A percentile compares a stretch with the other conserved stretches of the same genome.
Conservation (phyloP, 768 basidiomycete species). For the Serendipita sp. region DNA sequence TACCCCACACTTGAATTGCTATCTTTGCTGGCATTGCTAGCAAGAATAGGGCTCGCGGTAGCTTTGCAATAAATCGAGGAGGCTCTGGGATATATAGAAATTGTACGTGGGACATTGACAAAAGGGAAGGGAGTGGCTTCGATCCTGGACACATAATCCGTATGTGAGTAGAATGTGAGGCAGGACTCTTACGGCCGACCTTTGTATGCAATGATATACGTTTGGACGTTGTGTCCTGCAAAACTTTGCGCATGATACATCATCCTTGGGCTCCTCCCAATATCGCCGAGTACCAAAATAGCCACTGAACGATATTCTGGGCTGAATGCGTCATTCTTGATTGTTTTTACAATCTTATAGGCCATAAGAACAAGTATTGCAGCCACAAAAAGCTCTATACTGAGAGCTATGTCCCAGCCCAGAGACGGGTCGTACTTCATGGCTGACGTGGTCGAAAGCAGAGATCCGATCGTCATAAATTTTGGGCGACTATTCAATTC, state of each 20-base stretch:
- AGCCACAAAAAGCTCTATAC: background rate
- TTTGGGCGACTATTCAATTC: too few species aligned
- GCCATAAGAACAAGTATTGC: background rate
- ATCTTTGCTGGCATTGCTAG: constrained; percentile 63
- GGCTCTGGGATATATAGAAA: constrained; percentile 53
- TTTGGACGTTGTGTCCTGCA: constrained; percentile 58
- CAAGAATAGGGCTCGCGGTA: constrained; percentile 49
- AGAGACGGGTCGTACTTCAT: constrained; percentile 2
- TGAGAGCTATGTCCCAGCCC: constrained; percentile 2
- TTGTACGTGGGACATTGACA: constrained; percentile 44
- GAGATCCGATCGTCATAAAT: background rate
- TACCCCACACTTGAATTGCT: constrained; percentile 42
- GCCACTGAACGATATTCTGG: constrained; percentile 44
- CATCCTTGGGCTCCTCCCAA: constrained; percentile 92
- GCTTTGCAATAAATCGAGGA: constrained; percentile 30
- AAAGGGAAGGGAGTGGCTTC: constrained; percentile 55
- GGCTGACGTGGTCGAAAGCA: background rate
- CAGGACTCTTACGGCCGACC: constrained; percentile 30
- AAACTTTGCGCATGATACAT: constrained; percentile 97
- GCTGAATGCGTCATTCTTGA: background rate
- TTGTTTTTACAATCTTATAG: background rate
- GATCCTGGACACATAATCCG: constrained; percentile 38
- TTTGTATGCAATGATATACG: constrained; percentile 70
- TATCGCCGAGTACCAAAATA: constrained; percentile 85
- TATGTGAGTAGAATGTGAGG: background rate